Conservation (phyloP, 1,139 yeast species). For the Groenewaldozyma auringiensis region DNA sequence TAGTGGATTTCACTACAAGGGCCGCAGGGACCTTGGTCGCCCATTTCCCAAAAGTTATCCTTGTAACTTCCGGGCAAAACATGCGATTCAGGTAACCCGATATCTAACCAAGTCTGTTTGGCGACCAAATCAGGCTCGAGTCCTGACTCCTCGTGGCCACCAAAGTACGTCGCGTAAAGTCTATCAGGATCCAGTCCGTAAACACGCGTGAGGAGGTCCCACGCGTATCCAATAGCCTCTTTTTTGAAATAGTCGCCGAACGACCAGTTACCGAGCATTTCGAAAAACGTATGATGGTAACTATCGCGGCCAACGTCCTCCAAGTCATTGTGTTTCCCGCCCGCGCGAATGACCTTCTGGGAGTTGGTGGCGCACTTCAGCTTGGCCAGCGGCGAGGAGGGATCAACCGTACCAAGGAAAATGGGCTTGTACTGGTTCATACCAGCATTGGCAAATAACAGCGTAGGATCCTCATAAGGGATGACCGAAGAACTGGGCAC, state of each 20-base stretch:
- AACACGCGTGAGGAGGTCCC: conserved; percentile 83
- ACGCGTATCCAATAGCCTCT: conserved; percentile 81
- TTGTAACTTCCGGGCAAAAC: conserved; percentile 82
- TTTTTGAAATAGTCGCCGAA: conserved; percentile 97
- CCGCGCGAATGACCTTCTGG: conserved; percentile 98
- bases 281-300: conserved; percentile 96
- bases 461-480: conserved; percentile 96
- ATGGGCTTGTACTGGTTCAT: conserved; percentile 98
- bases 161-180: conserved; percentile 90
- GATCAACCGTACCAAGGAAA: conserved; percentile 94
- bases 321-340: conserved; percentile 97
- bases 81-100: conserved; percentile 88
- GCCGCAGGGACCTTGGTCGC: conserved; percentile 99
- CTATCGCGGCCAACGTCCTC: conserved; percentile 98
- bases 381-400: conserved; percentile 74
- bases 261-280: conserved; percentile 99
- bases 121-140: conserved; percentile 93
- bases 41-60: conserved; percentile 99
- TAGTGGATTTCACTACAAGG: conserved; percentile 97
- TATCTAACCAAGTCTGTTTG: conserved; percentile 71
- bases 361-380: conserved; percentile 90
- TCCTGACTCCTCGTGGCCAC: conserved; percentile 80
- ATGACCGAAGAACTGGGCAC: conserved; percentile 92
- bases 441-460: conserved; percentile 94
- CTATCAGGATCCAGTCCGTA: conserved; percentile 73